Conservation (phyloP, 768 basidiomycete genomes). For the Podaxis sp. region DNA sequence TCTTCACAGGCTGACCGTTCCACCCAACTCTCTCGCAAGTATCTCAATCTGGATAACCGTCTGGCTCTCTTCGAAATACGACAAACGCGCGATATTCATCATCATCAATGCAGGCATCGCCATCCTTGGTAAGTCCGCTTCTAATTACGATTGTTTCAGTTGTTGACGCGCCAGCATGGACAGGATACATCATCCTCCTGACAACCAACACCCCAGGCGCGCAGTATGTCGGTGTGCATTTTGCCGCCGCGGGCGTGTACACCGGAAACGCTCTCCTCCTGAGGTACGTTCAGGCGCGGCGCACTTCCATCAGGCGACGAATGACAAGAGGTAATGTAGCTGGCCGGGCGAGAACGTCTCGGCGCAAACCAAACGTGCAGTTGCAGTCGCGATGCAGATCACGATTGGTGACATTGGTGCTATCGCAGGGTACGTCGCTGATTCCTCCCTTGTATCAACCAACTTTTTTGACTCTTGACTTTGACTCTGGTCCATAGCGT, state of each 20-base stretch:
- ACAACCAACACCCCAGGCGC: constrained; percentile 43
- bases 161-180: background rate
- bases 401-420: constrained; percentile 59
- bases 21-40: constrained; percentile 50
- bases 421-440: constrained; percentile 37
- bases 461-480: background rate
- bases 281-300: constrained; percentile 29
- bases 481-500: constrained; percentile 26
- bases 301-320: background rate
- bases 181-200: constrained; percentile 56
- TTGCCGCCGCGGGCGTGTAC: constrained; percentile 53
- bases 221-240: constrained; percentile 54
- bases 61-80: constrained; percentile 44
- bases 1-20: constrained; percentile 46
- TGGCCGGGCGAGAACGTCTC: constrained; percentile 70
- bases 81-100: constrained; percentile 49
- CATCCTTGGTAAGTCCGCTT: constrained; percentile 39
- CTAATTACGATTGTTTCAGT: background rate
- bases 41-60: constrained; percentile 46
- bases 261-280: constrained; percentile 54
- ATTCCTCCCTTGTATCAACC: background rate
- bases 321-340: constrained; percentile 17
- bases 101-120: constrained; percentile 43
- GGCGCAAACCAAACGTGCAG: constrained; percentile 61
- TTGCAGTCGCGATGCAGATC: constrained; percentile 61